Evolutionary conservation across 1,284 basidiomycete species (phyloP), one percentile per base, ranked within the genome.

Genomic region (Apiotrichum gamsii): DNA sequence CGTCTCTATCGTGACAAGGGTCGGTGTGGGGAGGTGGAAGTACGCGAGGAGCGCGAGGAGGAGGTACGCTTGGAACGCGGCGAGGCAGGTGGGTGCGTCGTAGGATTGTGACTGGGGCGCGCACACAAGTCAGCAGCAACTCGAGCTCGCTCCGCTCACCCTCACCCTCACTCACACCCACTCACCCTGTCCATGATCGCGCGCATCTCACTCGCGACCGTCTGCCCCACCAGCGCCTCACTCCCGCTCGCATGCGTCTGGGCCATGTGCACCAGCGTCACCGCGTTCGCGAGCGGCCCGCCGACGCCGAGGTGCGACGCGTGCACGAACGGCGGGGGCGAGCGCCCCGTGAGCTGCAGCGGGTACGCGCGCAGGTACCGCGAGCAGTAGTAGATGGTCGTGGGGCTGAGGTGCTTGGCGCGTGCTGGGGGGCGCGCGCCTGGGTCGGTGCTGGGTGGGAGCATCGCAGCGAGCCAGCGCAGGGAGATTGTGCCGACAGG

Each of bases 11-110:
- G n/a, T n/a, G n/a, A n/a, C n/a, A n/a, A n/a, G n/a, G n/a, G n/a
- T n/a, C n/a, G n/a, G n/a, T n/a, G n/a, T n/a, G n/a, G n/a, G n/a
- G 25, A 48, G 33, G 35, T 48, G 47, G 39, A 48, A 43, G 41
- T 48, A 43, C 18, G 34, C 39, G 23, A 48, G 40, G 24, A 48
- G 20, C 3, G 47, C 25, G 21, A 48, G 39, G 19, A 48, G 23
- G 18, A 48, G 47, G 23, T 48, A 48, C 4, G 47, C 32, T 21
- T 48, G 47, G 35, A 48, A 43, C 9, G 47, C 39, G 6, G 47
- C 39, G 25, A 48, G 47, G 28, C 18, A 21, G 4, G 11, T 33
- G 3, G 28, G 6, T 3, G 47, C 23, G 40, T 48, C 47, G 23
- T 18, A 18, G 32, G 9, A 18, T 13, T 43, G 16, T 23, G 31